Conservation (phyloP, 495 filamentous ascomycete genomes). For the Monascus purpureus region DNA sequence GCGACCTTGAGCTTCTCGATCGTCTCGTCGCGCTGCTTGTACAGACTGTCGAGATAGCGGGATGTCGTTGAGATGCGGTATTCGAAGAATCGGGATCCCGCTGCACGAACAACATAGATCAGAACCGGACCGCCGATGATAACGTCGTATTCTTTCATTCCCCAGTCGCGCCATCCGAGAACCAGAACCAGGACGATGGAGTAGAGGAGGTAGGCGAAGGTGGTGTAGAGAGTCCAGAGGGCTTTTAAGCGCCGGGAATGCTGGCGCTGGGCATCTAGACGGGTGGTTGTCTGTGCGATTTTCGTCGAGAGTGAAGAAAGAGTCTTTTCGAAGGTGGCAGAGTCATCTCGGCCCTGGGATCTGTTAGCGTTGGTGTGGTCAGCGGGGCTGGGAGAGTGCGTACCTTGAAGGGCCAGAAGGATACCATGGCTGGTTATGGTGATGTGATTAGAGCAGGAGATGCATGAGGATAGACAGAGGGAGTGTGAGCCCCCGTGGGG, state of each 20-base stretch:
- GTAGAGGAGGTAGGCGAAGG: conserved; percentile 79
- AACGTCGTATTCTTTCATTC: conserved; percentile 57
- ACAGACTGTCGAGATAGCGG: conserved; percentile 52
- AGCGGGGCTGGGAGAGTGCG: conserved; percentile 2
- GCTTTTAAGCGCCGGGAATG: conserved; percentile 66
- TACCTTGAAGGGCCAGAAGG: conserved; percentile 72
- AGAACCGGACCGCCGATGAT: conserved; percentile 66
- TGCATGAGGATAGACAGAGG: conserved; percentile 52
- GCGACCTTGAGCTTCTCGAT: conserved; percentile 90
- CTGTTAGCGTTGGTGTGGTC: conserved; percentile 1
- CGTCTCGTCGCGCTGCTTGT: conserved; percentile 65
- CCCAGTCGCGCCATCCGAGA: conserved; percentile 72
- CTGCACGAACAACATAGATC: conserved; percentile 54
- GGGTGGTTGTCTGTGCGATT: conserved; percentile 56
- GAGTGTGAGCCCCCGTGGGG: too few species aligned
- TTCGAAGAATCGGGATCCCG: conserved; percentile 56
- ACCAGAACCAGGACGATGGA: conserved; percentile 67
- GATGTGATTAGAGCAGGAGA: background rate
- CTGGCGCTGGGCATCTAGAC: conserved; percentile 57
- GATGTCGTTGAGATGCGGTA: conserved; percentile 60
- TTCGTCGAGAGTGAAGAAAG: conserved; percentile 68
- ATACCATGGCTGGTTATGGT: conserved; percentile 54
- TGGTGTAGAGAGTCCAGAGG: conserved; percentile 78
- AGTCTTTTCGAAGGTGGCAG: conserved; percentile 84
- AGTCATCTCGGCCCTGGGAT: conserved; percentile 59